Evolutionary conservation across 1,284 basidiomycete genomes (phyloP), one percentile per base, ranked within the genome.

Genomic region (Marasmius fiardii): DNA sequence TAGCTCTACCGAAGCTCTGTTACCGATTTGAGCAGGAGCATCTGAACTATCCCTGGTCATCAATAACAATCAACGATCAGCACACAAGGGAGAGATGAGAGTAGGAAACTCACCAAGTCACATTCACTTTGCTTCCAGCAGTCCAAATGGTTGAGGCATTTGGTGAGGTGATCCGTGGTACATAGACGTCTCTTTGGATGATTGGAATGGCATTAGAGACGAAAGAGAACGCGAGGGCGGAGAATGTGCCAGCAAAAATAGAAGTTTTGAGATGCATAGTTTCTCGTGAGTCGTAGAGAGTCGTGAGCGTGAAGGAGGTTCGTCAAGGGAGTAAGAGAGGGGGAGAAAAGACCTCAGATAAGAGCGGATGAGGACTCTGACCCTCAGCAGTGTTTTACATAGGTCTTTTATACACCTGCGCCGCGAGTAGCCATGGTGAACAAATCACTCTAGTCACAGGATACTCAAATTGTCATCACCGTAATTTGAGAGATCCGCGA

Each of bases 261-360:
- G 54, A 41, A 39, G 53, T 21, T 28, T 45, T 45, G 50, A 51
- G 35, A 24, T 55, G 49, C 54, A 55, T 54, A 14, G 39, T 41
- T 20, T 8, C 7, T 23, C 21, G 18, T 45, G 43, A 21, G n/a
- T n/a, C n/a, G n/a, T n/a, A n/a, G n/a, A n/a, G n/a, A n/a, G n/a
- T n/a, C n/a, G n/a, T n/a, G n/a, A 12, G 26, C 2, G 20, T 12
- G 16, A 2, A 3, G 21, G 11, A 12, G 10, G 14, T 5, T 16
- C 21, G 23, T 34, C 4, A 20, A 6, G 35, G 39, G n/a, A 34
- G 43, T 14, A 20, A 23, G 26, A 23, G 43, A 10, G 24, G 52
- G 24, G 28, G 43, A 16, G 16, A 41, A 20, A 41, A 10, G 8
- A 16, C 2, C 10, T 31, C 28, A n/a, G 20, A 4, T n/a, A n/a